Percentiles rank a stretch among this genome's conserved stretches.
phyloP scores from a whole-genome alignment of 2,329 filamentous ascomycete species.

The Trichoderma asperellum region DNA sequence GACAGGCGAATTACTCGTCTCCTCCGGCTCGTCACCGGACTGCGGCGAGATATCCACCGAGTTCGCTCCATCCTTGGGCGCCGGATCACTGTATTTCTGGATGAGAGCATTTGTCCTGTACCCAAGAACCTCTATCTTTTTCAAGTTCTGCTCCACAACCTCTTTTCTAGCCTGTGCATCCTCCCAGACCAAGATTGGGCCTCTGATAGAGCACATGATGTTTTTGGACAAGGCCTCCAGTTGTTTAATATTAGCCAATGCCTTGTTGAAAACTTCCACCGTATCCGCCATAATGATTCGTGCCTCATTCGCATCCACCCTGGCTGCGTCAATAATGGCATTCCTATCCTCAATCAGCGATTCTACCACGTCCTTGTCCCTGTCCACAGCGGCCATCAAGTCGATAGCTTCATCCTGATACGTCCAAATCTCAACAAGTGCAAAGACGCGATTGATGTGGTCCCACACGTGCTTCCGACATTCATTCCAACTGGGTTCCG shows the following conservation, averaged over 20 bases:
- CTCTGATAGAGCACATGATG: too few species aligned
- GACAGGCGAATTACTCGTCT: accelerated
- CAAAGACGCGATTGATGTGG: not conserved
- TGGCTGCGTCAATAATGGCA: not conserved
- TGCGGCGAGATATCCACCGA: not conserved
- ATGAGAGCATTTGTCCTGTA: not conserved
- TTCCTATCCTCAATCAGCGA: not conserved
- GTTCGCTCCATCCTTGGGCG: not conserved
- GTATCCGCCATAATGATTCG: not conserved
- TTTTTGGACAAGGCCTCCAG: not conserved
- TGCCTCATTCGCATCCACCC: not conserved
- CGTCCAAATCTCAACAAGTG: not conserved
- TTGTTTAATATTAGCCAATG: not conserved
- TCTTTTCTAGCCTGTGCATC: not conserved
- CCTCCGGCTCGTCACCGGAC: not conserved
- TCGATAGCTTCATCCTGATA: not conserved
- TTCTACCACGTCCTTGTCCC: not conserved
- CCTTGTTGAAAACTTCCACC: not conserved
- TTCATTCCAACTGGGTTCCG: not conserved
- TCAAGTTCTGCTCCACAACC: not conserved
- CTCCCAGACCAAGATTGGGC: not conserved
- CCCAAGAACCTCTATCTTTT: not conserved
- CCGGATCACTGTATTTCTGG: not conserved
- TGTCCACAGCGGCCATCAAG: not conserved
- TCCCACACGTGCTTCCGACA: not conserved